Base-by-base conservation (phyloP, 768 basidiomycete species). In the Trametes punicea region DNA sequence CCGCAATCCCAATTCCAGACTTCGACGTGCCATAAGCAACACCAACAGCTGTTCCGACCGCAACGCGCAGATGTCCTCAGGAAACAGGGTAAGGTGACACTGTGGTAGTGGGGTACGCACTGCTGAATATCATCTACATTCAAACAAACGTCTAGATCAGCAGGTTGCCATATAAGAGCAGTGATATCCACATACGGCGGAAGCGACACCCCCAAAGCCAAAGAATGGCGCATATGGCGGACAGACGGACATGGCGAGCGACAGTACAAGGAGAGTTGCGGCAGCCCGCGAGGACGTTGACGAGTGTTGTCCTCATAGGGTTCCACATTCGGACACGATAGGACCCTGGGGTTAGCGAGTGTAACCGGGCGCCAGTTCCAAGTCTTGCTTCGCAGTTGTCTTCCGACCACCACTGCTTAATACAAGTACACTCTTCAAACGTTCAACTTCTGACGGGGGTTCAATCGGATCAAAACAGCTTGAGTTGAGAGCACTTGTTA, bases 161-260 rank as follows among this genome's bases (percentile, higher is more conserved):
- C 47, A 46, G 33, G 25, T 4, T 23, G 36, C 13, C 15, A 31
- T 21, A 26, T 2, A 2, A 10, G 46, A 23, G 6, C 21, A 39
- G 3, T 36, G 15, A 25, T 8, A n/a, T 4, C 7, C 1, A 68
- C 90, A 73, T 65, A 97, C 96, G 46, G 96, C 85, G 23, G 88
- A 81, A n/a, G 93, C 90, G 27, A 98, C 96, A 47, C 96, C 96
- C 46, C 89, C 95, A 70, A 99, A 95, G 25, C 95, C 96, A 70
- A 98, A 97, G 84, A 98, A 98, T 48, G 93, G 91, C 47, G 95
- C 95, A 70, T 90, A 98, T 27, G 94, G 91, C 59, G 93, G 93
- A 70, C 93, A 97, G 46, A 81, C 61, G n/a, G 71, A 71, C 71
- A 72, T 72, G 48, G 44, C 60, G 46, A 44, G 46, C n/a, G 49